Percentiles rank a stretch among this genome's conserved stretches.
phyloP scores from a whole-genome alignment of 371 early-diverging fungal species.

The Mucor piriformis region DNA sequence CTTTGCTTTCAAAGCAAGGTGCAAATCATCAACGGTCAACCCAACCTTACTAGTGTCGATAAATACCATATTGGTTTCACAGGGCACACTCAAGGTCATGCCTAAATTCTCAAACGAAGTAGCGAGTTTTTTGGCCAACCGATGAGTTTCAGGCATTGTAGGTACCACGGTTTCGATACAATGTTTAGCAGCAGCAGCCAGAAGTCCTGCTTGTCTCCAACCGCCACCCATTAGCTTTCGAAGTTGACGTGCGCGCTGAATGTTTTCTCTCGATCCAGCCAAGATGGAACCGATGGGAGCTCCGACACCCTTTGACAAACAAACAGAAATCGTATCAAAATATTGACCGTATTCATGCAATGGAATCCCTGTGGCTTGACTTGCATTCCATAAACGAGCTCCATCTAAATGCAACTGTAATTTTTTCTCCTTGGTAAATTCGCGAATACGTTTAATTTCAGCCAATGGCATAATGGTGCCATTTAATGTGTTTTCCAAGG shows the following conservation, averaged over 20 bases:
- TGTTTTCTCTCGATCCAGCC: slow-evolving; percentile 59
- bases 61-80: slow-evolving; percentile 92
- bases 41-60: slow-evolving; percentile 53
- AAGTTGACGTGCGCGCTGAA: slow-evolving; percentile 76
- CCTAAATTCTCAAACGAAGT: slow-evolving; percentile 59
- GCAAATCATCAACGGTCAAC: slow-evolving; percentile 51
- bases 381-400: slow-evolving; percentile 89
- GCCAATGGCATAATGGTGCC: slow-evolving; percentile 80
- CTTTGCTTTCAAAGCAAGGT: slow-evolving; percentile 42
- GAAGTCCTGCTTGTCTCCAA: slow-evolving; percentile 84
- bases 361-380: slow-evolving; percentile 67
- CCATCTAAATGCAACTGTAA: slow-evolving; percentile 85
- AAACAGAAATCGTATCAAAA: slow-evolving; percentile 85
- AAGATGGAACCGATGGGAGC: slow-evolving; percentile 90
- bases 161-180: slow-evolving; percentile 70
- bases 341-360: slow-evolving; percentile 67
- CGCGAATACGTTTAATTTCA: slow-evolving; percentile 68
- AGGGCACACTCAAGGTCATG: slow-evolving; percentile 58
- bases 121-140: slow-evolving; percentile 62
- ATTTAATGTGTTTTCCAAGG: slow-evolving; percentile 87
- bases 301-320: slow-evolving; percentile 86
- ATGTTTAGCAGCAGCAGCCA: slow-evolving; percentile 76
- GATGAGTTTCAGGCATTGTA: slow-evolving; percentile 65
- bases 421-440: slow-evolving; percentile 48
- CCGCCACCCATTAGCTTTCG: slow-evolving; percentile 92